Conservation (phyloP, 2,329 filamentous ascomycete genomes). For the Verticillium isaacii region DNA sequence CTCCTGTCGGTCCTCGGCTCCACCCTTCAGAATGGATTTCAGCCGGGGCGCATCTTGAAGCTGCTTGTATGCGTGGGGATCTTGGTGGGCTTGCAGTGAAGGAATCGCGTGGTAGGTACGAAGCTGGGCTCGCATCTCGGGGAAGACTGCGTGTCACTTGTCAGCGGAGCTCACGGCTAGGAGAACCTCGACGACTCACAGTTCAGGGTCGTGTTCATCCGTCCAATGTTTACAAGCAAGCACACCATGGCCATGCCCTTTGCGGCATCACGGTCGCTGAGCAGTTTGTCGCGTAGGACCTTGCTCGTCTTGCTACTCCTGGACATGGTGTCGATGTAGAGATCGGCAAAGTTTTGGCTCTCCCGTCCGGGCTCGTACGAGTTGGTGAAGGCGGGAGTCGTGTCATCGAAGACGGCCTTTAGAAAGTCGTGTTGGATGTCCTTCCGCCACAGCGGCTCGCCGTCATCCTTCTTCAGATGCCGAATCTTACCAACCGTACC, state of each 20-base stretch:
- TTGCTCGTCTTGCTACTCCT: conserved; percentile 99
- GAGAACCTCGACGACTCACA: conserved; percentile 53
- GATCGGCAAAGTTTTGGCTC: conserved; percentile 78
- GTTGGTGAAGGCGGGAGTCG: conserved; percentile 77
- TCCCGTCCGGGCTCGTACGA: conserved; percentile 67
- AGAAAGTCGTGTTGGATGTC: conserved; percentile 90
- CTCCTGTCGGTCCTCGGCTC: conserved; percentile 83
- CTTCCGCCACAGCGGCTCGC: conserved; percentile 78
- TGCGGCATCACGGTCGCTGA: conserved; percentile 85
- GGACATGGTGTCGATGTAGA: conserved; percentile 98
- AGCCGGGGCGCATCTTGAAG: conserved; percentile 92
- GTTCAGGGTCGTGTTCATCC: conserved; percentile 98
- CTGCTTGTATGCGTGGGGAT: conserved; percentile 95
- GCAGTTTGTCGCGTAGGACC: conserved; percentile 91
- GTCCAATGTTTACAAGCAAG: conserved; percentile 89
- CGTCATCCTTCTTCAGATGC: conserved; percentile 84
- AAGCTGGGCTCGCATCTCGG: conserved; percentile 96
- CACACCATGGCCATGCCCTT: conserved; percentile 99
- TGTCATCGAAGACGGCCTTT: conserved; percentile 72
- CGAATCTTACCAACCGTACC: conserved; percentile 63
- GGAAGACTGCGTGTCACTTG: conserved; percentile 66
- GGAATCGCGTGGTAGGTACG: conserved; percentile 98
- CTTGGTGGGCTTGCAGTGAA: conserved; percentile 89
- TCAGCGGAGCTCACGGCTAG: conserved; percentile 8
- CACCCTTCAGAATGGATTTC: conserved; percentile 96